Conservation (phyloP, 2,329 filamentous ascomycete genomes). For the Talaromyces funiculosus region DNA sequence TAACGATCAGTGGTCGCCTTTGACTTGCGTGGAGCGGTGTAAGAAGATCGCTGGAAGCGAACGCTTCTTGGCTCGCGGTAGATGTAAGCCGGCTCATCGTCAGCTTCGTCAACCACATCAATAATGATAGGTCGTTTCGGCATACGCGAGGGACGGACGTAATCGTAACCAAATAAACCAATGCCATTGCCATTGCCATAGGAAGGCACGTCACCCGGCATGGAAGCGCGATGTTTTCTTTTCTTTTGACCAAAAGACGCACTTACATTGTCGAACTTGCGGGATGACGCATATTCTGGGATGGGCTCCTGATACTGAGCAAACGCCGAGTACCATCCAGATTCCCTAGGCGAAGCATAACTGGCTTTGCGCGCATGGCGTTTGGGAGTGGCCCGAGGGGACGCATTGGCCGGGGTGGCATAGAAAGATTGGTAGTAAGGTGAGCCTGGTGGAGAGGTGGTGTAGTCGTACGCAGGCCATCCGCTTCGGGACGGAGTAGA, state of each 20-base stretch:
- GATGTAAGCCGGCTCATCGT: constrained; percentile 41
- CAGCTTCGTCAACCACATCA: constrained; percentile 53
- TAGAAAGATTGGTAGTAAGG: constrained; percentile 46
- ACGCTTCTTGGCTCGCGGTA: constrained; percentile 40
- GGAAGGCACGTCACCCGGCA: constrained; percentile 34
- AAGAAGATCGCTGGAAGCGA: constrained; percentile 22
- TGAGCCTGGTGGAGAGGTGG: constrained; percentile 46
- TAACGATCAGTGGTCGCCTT: constrained; percentile 46
- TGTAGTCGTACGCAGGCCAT: constrained; percentile 47
- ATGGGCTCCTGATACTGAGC: constrained; percentile 43
- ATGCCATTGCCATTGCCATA: constrained; percentile 21
- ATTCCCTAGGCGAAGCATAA: constrained; percentile 42
- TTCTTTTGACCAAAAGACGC: constrained; percentile 44
- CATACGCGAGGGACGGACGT: constrained; percentile 35
- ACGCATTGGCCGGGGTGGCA: constrained; percentile 46
- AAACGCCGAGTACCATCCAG: constrained; percentile 42
- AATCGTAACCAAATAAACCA: constrained; percentile 25
- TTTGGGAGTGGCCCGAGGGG: constrained; percentile 41
- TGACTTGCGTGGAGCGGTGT: constrained; percentile 14
- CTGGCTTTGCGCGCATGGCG: constrained; percentile 55
- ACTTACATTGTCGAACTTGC: constrained; percentile 62
- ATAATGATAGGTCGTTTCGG: constrained; percentile 51
- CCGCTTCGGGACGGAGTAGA: constrained; percentile 41
- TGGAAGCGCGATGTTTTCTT: constrained; percentile 41
- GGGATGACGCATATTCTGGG: constrained; percentile 49